Percentiles rank a stretch among this genome's conserved stretches.
These are phyloP conservation scores for Fraxinus americana DNA, from an alignment of 257 asterid genomes.

Conservation along the genomic window DNA sequence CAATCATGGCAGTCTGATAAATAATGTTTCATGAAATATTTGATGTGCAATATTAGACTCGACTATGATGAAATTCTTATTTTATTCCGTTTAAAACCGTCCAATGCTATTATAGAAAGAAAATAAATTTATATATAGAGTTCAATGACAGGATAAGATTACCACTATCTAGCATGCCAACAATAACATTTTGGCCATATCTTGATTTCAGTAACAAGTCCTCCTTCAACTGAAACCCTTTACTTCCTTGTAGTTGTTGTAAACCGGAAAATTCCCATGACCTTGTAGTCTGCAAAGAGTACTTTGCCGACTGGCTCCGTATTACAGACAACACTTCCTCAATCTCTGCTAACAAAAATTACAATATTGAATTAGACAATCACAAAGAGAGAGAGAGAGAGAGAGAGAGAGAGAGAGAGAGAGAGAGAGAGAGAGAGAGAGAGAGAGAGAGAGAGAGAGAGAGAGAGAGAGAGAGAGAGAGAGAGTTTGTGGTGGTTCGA, in stretches of 20 bases:
- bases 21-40: neutral
- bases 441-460: neutral
- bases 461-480: neutral
- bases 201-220: constrained; percentile 60
- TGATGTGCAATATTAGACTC: neutral
- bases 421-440: no score
- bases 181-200: constrained; percentile 68
- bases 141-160: neutral
- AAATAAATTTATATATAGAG: neutral
- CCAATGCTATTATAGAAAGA: neutral
- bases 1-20: neutral
- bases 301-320: constrained; percentile 60
- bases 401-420: no score
- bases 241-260: constrained; percentile 39
- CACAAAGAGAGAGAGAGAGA: no score
- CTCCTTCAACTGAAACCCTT: constrained; percentile 30
- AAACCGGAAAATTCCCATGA: constrained; percentile 90
- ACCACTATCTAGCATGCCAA: constrained; percentile 86
- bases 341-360: constrained; percentile 39
- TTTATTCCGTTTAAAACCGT: neutral
- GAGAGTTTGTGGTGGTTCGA: neutral
- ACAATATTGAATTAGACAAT: neutral
- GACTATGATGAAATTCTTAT: neutral
- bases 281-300: constrained; percentile 80
- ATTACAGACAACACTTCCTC: constrained; percentile 75